A percentile compares a stretch with the other conserved stretches of the same genome.
Conservation (phyloP, 1,139 yeast species). For the Ogataea hybrid region DNA sequence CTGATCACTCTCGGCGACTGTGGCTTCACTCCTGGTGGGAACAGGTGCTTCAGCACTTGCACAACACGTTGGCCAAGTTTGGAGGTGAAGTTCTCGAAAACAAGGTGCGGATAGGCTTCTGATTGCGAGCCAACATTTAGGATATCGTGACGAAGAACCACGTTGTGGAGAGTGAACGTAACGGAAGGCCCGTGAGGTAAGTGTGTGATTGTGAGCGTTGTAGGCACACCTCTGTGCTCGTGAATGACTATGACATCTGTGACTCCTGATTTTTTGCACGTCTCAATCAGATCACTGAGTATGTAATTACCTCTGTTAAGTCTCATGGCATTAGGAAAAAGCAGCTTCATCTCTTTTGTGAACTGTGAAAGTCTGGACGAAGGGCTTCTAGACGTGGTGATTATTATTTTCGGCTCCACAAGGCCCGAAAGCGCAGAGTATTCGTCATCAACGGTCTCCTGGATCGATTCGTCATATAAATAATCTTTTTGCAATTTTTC, state of each 20-base stretch:
- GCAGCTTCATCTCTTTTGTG: slow-evolving; percentile 83
- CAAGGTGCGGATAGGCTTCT: slow-evolving; percentile 90
- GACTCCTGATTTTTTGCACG: slow-evolving; percentile 69
- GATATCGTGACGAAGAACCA: slow-evolving; percentile 89
- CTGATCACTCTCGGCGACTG: slow-evolving; percentile 88
- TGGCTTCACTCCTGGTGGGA: slow-evolving; percentile 95
- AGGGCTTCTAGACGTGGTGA: slow-evolving; percentile 93
- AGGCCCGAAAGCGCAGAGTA: slow-evolving; percentile 85
- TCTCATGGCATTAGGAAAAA: slow-evolving; percentile 88
- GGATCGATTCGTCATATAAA: slow-evolving; percentile 73
- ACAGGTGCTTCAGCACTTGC: slow-evolving; percentile 78
- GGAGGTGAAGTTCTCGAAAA: slow-evolving; percentile 88
- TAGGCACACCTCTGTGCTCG: slow-evolving; percentile 98
- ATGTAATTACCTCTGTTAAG: slow-evolving; percentile 92
- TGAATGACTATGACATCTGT: slow-evolving; percentile 85
- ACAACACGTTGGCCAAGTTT: slow-evolving; percentile 82
- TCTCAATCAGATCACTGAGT: slow-evolving; percentile 78
- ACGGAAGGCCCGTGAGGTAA: slow-evolving; percentile 99
- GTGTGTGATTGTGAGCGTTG: slow-evolving; percentile 88
- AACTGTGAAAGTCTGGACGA: slow-evolving; percentile 82
- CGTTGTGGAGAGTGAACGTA: slow-evolving; percentile 90
- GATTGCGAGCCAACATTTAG: slow-evolving; percentile 82
- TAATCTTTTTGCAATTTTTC: slow-evolving; percentile 74
- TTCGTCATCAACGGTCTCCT: slow-evolving; percentile 71
- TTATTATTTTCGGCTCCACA: slow-evolving; percentile 87